Percentiles rank a stretch among this genome's conserved stretches.
Evolutionary conservation across 208 protist genomes (phyloP).

Genomic region (Crithidia expoeki): DNA sequence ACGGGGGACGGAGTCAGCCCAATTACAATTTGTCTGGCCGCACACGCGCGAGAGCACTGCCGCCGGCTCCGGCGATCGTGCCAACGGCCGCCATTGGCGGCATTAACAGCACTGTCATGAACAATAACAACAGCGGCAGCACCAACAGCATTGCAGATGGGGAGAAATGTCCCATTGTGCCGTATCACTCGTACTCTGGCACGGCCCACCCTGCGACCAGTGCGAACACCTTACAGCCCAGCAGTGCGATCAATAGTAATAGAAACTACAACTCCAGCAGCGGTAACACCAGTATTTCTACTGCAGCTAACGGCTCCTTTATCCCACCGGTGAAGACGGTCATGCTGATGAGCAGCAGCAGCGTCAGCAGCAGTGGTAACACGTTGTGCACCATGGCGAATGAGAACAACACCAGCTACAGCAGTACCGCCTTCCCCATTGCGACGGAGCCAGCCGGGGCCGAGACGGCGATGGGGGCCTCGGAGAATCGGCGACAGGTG

Average conservation of each 20-base stretch:
- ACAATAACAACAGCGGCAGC: neutral
- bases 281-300: neutral
- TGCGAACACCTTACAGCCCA: neutral
- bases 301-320: neutral
- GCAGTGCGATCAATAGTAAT: neutral
- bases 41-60: neutral
- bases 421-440: neutral
- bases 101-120: neutral
- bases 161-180: neutral
- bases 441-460: neutral
- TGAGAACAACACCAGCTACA: neutral
- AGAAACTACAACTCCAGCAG: neutral
- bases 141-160: neutral
- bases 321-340: neutral
- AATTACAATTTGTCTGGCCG: neutral
- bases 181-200: constrained; percentile 9
- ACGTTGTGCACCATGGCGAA: neutral
- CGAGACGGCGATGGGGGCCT: neutral
- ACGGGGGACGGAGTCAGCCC: too few species aligned
- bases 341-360: neutral
- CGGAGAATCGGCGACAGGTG: neutral
- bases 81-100: neutral
- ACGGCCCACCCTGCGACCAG: neutral
- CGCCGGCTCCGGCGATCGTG: neutral
- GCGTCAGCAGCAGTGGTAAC: constrained; percentile 5